phyloP scores from a whole-genome alignment of 2,329 filamentous ascomycete genomes.

The Xylariaceae sp. region DNA sequence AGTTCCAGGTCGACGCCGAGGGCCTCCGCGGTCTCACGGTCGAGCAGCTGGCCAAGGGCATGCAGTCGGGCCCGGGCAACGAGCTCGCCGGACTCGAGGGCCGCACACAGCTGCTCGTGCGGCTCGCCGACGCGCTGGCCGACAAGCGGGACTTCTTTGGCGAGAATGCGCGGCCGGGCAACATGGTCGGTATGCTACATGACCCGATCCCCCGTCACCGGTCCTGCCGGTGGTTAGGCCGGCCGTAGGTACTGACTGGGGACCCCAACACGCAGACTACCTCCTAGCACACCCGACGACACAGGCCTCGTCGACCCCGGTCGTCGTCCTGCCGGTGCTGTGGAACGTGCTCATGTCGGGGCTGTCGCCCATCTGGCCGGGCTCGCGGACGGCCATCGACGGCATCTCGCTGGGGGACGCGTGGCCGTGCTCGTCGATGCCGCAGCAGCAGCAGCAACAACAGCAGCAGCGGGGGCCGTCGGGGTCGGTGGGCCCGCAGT shows the following conservation, averaged over 20 bases:
- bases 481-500: slow-evolving; percentile 20
- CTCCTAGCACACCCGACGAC: slow-evolving; percentile 88
- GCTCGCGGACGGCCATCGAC: slow-evolving; percentile 77
- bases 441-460: slow-evolving; percentile 34
- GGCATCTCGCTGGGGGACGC: slow-evolving; percentile 85
- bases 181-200: slow-evolving; percentile 85
- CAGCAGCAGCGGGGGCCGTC: slow-evolving; percentile 26
- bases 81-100: slow-evolving; percentile 80
- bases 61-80: slow-evolving; percentile 78
- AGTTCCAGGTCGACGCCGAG: slow-evolving; percentile 81
- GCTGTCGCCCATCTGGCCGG: slow-evolving; percentile 80
- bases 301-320: slow-evolving; percentile 78
- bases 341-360: slow-evolving; percentile 90
- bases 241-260: no score
- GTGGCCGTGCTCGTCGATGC: slow-evolving; percentile 84
- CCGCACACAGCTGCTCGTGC: slow-evolving; percentile 68
- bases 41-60: slow-evolving; percentile 66
- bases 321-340: slow-evolving; percentile 77
- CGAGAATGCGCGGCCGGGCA: slow-evolving; percentile 74
- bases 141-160: slow-evolving; percentile 80
- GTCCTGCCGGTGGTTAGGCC: no score
- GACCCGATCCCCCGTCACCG: slow-evolving; percentile 13
- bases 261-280: slow-evolving; percentile 63
- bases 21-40: slow-evolving; percentile 69
- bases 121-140: slow-evolving; percentile 65